phyloP scores from a whole-genome alignment of 768 basidiomycete genomes.

The Hericium alpestre region DNA sequence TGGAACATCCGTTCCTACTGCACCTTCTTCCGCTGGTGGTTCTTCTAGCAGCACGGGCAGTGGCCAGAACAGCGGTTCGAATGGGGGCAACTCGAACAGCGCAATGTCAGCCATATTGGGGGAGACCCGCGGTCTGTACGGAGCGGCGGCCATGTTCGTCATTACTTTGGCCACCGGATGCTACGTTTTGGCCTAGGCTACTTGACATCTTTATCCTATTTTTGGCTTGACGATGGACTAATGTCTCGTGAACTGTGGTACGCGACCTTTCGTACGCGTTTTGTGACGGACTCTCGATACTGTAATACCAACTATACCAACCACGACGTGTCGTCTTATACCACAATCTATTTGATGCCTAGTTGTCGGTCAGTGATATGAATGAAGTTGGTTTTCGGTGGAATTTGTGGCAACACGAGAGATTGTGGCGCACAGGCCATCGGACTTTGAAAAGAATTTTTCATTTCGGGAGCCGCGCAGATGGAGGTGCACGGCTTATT shows the following conservation, averaged over 20 bases:
- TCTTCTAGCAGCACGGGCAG: not conserved
- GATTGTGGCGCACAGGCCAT: slow-evolving; percentile 10
- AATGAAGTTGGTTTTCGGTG: not conserved
- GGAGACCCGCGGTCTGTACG: slow-evolving; percentile 25
- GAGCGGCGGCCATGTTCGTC: slow-evolving; percentile 26
- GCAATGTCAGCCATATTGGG: slow-evolving; percentile 18
- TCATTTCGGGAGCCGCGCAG: not conserved
- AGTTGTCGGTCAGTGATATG: not conserved
- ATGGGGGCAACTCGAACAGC: slow-evolving; percentile 15
- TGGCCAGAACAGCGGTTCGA: slow-evolving; percentile 20
- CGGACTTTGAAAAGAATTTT: slow-evolving; percentile 14
- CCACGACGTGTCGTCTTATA: not conserved
- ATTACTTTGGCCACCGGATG: slow-evolving; percentile 31
- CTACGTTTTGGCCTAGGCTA: slow-evolving; percentile 30
- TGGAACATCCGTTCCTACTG: slow-evolving; percentile 53
- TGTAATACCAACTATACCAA: not conserved
- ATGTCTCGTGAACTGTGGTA: not conserved
- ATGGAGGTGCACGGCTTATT: not conserved
- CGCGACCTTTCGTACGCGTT: not conserved
- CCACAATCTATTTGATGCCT: not conserved
- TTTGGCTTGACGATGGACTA: not conserved
- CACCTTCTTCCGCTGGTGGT: slow-evolving; percentile 20
- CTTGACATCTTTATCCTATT: not conserved
- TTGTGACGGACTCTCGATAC: slow-evolving; percentile 1
- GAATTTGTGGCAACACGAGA: not conserved